Evolutionary conservation across 176 grass and related monocot species (phyloP).

Genomic region (Oropetium thomaeum): DNA sequence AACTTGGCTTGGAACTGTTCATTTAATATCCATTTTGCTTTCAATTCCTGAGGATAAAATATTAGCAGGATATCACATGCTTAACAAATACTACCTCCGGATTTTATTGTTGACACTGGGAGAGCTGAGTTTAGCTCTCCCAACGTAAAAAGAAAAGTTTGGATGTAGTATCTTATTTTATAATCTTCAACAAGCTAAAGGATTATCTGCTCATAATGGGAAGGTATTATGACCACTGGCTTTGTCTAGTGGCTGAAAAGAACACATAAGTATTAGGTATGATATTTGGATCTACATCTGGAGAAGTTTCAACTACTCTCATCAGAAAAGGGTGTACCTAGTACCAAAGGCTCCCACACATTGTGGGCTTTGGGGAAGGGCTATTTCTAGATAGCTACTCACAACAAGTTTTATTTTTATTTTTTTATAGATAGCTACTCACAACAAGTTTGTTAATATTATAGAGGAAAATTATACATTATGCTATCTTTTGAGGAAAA

Average conservation of each 20-base stretch:
- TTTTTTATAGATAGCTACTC: no score
- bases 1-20: not conserved
- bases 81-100: not conserved
- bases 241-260: slow-evolving; percentile 15
- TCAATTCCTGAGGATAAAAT: slow-evolving; percentile 1
- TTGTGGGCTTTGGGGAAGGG: no score
- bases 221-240: not conserved
- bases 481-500: not conserved
- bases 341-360: no score
- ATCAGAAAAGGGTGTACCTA: no score
- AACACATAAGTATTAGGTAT: not conserved
- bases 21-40: not conserved
- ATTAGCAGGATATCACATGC: not conserved
- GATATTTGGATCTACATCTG: slow-evolving; percentile 23
- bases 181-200: not conserved
- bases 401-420: no score
- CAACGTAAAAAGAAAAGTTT: no score
- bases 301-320: not conserved
- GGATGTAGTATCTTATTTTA: no score
- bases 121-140: no score
- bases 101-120: no score
- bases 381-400: no score
- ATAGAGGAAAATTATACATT: not conserved
- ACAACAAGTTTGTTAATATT: not conserved
- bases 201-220: not conserved